phyloP scores from a whole-genome alignment of 306 rosid species.

The Calophaca sinica region DNA sequence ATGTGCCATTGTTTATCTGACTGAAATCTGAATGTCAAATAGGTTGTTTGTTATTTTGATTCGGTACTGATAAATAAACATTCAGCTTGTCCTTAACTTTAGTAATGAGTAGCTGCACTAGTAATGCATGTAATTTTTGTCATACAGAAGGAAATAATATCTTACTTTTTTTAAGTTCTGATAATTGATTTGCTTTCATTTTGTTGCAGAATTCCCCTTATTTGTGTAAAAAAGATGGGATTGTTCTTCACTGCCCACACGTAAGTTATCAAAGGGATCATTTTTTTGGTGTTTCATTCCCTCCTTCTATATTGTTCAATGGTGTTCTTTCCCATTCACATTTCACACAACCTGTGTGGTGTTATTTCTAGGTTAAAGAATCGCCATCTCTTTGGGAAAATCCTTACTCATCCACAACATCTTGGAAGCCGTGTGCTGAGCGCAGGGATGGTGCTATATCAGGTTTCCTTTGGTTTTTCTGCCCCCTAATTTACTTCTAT shows the following conservation, averaged over 20 bases:
- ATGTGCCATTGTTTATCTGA: neutral
- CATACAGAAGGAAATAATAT: neutral
- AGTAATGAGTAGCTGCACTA: constrained; percentile 10
- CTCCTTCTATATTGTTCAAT: neutral
- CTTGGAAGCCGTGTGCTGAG: constrained; percentile 99
- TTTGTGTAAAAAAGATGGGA: constrained; percentile 90
- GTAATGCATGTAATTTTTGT: constrained; percentile 6
- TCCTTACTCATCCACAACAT: constrained; percentile 90
- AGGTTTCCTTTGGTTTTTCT: constrained; percentile 55
- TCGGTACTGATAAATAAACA: neutral
- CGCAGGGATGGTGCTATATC: constrained; percentile 79
- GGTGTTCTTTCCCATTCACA: neutral
- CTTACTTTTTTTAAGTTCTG: neutral
- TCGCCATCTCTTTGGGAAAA: constrained; percentile 95
- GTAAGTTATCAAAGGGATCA: constrained; percentile 59
- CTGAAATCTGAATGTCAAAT: neutral
- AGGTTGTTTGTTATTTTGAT: neutral
- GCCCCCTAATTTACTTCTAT: constrained; percentile 15
- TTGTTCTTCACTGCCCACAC: constrained; percentile 91
- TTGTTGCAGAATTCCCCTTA: constrained; percentile 84
- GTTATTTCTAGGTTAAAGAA: constrained; percentile 78
- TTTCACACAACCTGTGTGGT: constrained; percentile 3
- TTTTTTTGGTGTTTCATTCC: constrained; percentile 34
- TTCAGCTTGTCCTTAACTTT: neutral
- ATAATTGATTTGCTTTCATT: constrained; percentile 34